phyloP scores from a whole-genome alignment of 495 filamentous ascomycete genomes.

The Aspergillus steynii region DNA sequence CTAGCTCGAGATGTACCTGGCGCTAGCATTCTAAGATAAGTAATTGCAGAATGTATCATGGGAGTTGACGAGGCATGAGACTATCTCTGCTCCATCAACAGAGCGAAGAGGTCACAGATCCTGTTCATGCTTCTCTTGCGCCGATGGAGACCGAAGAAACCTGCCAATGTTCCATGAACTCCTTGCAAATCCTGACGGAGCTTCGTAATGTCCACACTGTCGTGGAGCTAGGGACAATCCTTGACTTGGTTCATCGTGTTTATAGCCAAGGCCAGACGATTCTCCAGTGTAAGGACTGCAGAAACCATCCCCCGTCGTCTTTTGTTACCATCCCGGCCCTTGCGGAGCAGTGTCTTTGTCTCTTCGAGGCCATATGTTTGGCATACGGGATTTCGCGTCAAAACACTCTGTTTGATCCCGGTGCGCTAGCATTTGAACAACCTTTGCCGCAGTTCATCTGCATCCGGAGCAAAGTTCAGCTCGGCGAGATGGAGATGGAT shows the following conservation, averaged over 20 bases:
- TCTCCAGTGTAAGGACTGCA: constrained; percentile 29
- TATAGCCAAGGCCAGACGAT: constrained; percentile 27
- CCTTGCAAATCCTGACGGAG: constrained; percentile 28
- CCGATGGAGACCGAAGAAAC: constrained; percentile 18
- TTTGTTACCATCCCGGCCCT: constrained; percentile 26
- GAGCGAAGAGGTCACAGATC: neutral
- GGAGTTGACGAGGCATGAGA: neutral
- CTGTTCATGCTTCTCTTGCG: neutral
- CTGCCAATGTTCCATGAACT: constrained; percentile 28
- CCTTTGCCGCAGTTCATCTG: constrained; percentile 29
- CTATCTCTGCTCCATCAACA: neutral
- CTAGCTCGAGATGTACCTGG: neutral
- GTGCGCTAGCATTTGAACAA: constrained; percentile 26
- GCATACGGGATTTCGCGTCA: constrained; percentile 31
- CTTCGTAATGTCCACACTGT: constrained; percentile 29
- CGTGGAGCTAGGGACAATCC: constrained; percentile 29
- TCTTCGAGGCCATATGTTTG: constrained; percentile 33
- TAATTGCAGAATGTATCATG: neutral
- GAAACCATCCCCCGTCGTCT: constrained; percentile 21
- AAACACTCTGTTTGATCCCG: constrained; percentile 27
- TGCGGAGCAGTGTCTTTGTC: constrained; percentile 28
- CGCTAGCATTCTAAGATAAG: neutral
- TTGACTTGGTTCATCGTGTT: constrained; percentile 29
- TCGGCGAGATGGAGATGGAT: constrained; percentile 35
- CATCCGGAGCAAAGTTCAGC: constrained; percentile 30